These are phyloP conservation scores for Solanum tarijense DNA, from an alignment of 257 asterid species.

Conservation along the genomic window DNA sequence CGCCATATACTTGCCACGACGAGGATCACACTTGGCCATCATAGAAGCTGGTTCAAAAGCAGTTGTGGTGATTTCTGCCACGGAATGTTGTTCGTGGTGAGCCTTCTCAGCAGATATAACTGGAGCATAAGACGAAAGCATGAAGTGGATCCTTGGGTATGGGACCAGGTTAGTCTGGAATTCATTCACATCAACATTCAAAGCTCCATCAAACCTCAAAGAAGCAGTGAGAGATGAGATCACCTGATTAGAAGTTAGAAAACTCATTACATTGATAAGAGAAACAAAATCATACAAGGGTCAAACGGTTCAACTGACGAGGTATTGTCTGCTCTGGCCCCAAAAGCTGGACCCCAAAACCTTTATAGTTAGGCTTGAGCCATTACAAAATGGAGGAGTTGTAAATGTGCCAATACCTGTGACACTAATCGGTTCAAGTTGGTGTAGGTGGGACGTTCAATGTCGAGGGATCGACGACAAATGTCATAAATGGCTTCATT, in stretches of 20 bases:
- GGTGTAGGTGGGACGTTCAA: constrained; percentile 7
- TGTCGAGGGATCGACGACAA: constrained; percentile 7
- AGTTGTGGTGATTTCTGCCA: constrained; percentile 5
- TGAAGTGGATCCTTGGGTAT: constrained; percentile 7
- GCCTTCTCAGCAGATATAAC: constrained; percentile 4
- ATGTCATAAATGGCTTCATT: constrained; percentile 6
- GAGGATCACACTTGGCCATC: constrained; percentile 9
- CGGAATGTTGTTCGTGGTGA: constrained; percentile 1
- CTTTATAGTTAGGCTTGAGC: neutral
- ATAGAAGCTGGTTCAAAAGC: constrained; percentile 7
- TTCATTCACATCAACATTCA: constrained; percentile 5
- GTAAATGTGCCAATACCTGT: neutral
- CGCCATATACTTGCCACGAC: constrained; percentile 6
- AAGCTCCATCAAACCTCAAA: constrained; percentile 3
- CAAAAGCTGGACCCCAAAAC: neutral
- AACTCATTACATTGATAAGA: neutral
- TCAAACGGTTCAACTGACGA: neutral
- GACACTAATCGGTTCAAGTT: constrained; percentile 4
- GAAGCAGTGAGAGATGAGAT: constrained; percentile 7
- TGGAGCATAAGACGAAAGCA: constrained; percentile 7
- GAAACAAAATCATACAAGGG: neutral
- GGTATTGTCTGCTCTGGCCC: neutral
- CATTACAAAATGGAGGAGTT: neutral
- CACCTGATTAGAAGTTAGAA: neutral
- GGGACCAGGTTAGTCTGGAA: constrained; percentile 7